phyloP scores from a whole-genome alignment of 768 basidiomycete genomes.

The Leccinum rimulosum region DNA sequence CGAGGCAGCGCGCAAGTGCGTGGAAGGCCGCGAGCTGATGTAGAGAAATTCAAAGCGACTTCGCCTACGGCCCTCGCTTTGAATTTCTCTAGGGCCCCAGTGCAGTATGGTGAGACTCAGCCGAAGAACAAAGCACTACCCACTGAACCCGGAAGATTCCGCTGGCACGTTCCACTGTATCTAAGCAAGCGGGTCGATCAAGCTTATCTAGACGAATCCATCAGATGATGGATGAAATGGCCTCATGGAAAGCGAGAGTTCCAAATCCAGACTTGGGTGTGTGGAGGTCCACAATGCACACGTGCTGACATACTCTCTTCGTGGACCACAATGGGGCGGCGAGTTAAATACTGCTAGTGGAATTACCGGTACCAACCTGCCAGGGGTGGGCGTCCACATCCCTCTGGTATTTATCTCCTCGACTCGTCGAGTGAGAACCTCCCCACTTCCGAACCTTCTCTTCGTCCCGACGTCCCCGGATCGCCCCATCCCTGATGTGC shows the following conservation, averaged over 20 bases:
- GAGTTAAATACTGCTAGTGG: slow-evolving; percentile 25
- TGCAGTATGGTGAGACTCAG: not conserved
- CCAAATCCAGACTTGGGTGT: slow-evolving; percentile 13
- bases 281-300: slow-evolving; percentile 25
- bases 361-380: not conserved
- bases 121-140: slow-evolving; percentile 2
- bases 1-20: not conserved
- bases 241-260: slow-evolving; percentile 16
- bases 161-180: slow-evolving; percentile 10
- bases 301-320: slow-evolving; percentile 8
- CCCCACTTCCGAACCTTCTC: not conserved
- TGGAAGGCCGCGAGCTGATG: not conserved
- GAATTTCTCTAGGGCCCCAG: not conserved
- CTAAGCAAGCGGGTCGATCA: slow-evolving; percentile 9
- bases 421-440: slow-evolving; percentile 1
- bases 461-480: not conserved
- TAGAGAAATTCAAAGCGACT: no score
- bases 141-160: slow-evolving; percentile 14
- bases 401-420: slow-evolving; percentile 8
- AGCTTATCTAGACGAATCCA: slow-evolving; percentile 6
- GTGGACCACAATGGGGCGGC: slow-evolving; percentile 6
- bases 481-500: slow-evolving; percentile 11
- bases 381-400: not conserved
- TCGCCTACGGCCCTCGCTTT: not conserved
- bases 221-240: slow-evolving; percentile 10